Conservation (phyloP, 208 protist species). For the Leishmania martiniquensis region DNA sequence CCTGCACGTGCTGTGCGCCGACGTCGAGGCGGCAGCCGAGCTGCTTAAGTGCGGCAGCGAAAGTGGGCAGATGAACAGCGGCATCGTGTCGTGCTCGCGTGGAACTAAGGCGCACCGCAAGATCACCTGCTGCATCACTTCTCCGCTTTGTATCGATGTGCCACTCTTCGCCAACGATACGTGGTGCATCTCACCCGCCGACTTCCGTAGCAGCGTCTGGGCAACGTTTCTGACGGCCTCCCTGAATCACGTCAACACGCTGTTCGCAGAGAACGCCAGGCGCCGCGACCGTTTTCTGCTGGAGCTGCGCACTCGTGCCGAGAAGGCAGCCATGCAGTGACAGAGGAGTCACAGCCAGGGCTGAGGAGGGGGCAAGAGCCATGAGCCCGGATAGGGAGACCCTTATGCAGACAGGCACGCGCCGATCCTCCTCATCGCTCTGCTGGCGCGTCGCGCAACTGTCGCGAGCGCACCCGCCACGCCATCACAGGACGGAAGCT, state of each 20-base stretch:
- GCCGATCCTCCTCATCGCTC: not conserved
- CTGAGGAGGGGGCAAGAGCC: not conserved
- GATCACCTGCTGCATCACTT: constrained; percentile 85
- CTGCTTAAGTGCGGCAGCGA: constrained; percentile 77
- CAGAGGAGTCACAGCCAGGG: not conserved
- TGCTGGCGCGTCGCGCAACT: not conserved
- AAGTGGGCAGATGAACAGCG: constrained; percentile 78
- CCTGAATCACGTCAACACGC: constrained; percentile 51
- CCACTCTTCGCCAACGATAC: constrained; percentile 48
- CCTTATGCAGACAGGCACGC: not conserved
- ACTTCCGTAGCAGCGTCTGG: constrained; percentile 37
- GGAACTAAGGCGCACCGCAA: constrained; percentile 53
- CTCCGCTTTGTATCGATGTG: constrained; percentile 62
- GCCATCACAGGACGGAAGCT: not conserved
- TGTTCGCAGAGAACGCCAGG: constrained; percentile 66
- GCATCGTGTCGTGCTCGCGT: constrained; percentile 71
- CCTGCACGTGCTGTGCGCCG: constrained; percentile 70
- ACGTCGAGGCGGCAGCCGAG: constrained; percentile 51
- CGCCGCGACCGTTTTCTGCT: constrained; percentile 49
- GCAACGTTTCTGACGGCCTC: constrained; percentile 33
- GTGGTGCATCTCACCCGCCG: constrained; percentile 46
- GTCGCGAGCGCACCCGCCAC: not conserved
- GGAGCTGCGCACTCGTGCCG: constrained; percentile 16
- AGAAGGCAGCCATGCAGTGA: not conserved
- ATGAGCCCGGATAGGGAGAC: not conserved